Evolutionary conservation across 2,329 filamentous ascomycete species (phyloP).

Genomic region (Apiospora rasikravindrae): DNA sequence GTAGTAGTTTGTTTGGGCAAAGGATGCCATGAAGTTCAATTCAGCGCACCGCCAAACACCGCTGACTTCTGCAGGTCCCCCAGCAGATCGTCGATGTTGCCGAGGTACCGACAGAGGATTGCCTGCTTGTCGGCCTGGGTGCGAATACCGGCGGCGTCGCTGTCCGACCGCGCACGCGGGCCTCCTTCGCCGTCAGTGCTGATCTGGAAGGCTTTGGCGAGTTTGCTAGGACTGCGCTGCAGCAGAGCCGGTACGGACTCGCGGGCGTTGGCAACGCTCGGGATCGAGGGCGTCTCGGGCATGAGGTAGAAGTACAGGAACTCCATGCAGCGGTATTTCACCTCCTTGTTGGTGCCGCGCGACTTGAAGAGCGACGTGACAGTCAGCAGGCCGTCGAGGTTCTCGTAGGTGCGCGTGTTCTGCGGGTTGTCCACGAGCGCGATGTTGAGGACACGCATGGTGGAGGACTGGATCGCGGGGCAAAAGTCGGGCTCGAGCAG

Average conservation of each 20-base stretch:
- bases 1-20: not conserved
- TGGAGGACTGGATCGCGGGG: conserved; percentile 87
- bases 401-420: conserved; percentile 92
- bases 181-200: conserved; percentile 33
- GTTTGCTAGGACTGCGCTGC: conserved; percentile 72
- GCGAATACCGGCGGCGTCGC: conserved; percentile 55
- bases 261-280: conserved; percentile 51
- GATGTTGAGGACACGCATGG: conserved; percentile 87
- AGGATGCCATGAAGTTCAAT: conserved; percentile 34
- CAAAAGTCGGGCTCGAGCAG: conserved; percentile 92
- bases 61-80: conserved; percentile 81
- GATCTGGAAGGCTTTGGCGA: conserved; percentile 58
- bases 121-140: conserved; percentile 83
- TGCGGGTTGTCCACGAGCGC: conserved; percentile 83
- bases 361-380: conserved; percentile 94
- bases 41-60: conserved; percentile 63
- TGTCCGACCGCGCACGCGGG: conserved; percentile 40
- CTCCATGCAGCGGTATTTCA: conserved; percentile 95
- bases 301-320: conserved; percentile 99
- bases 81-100: conserved; percentile 83
- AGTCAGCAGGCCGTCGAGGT: conserved; percentile 87
- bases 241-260: conserved; percentile 57
- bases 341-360: conserved; percentile 80
- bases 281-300: conserved; percentile 75
- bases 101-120: conserved; percentile 77